Conservation (phyloP, 805 yeast genomes). For the Kodamaea restingae region DNA sequence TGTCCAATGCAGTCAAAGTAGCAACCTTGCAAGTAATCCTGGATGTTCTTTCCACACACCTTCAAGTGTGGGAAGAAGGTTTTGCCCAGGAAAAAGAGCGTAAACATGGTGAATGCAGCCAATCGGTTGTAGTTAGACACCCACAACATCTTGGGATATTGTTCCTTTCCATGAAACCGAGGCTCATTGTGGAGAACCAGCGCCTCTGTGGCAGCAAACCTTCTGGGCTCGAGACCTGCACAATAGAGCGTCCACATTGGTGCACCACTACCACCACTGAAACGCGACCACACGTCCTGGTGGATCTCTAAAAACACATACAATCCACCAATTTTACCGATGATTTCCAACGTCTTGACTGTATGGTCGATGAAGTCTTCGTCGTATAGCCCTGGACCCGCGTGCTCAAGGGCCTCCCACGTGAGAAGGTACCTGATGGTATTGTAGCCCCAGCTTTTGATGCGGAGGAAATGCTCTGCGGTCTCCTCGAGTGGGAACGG, state of each 20-base stretch:
- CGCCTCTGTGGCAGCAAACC: slow-evolving; percentile 71
- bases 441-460: slow-evolving; percentile 80
- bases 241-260: slow-evolving; percentile 91
- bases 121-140: slow-evolving; percentile 77
- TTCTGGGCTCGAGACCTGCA: slow-evolving; percentile 78
- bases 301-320: slow-evolving; percentile 85
- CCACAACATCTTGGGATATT: slow-evolving; percentile 88
- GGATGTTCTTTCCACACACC: slow-evolving; percentile 71
- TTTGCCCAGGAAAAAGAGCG: slow-evolving; percentile 77
- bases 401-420: slow-evolving; percentile 92
- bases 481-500: slow-evolving; percentile 80
- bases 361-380: slow-evolving; percentile 71
- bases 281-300: slow-evolving; percentile 93
- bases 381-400: slow-evolving; percentile 82
- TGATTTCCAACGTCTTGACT: slow-evolving; percentile 52
- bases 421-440: slow-evolving; percentile 71
- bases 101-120: slow-evolving; percentile 78
- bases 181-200: slow-evolving; percentile 67
- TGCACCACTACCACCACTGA: slow-evolving; percentile 88
- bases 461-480: slow-evolving; percentile 58
- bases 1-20: slow-evolving; percentile 50
- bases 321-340: slow-evolving; percentile 63
- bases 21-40: slow-evolving; percentile 67
- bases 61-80: slow-evolving; percentile 71
- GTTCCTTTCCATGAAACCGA: slow-evolving; percentile 33